Evolutionary conservation across 768 basidiomycete species (phyloP), one percentile per base, ranked within the genome.

Genomic region (Calvatia gigantea): DNA sequence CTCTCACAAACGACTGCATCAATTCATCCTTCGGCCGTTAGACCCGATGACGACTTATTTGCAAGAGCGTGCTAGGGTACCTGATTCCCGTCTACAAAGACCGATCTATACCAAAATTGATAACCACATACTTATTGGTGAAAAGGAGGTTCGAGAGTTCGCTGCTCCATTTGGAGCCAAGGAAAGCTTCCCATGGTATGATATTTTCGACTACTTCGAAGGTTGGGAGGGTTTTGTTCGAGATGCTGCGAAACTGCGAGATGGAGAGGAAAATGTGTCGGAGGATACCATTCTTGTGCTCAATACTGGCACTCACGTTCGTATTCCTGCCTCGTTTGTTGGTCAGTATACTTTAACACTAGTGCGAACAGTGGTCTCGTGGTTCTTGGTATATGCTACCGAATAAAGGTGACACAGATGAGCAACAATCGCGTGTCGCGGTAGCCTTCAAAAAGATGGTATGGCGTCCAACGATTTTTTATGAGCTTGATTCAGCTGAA

Each of bases 321-420:
- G 58, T 56, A 7, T 37, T 45, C 21, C 8, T 25, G 23, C 28
- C 23, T 28, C 39, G 5, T 17, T 21, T 19, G 15, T n/a, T 47
- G 1, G 9, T 32, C 14, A 15, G 4, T 19, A 33, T n/a, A 8
- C 19, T 17, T 4, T 3, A 31, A 25, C 19, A 41, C 42, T 19
- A n/a, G 45, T 31, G 6, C 23, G 19, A n/a, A n/a, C 42, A 60
- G 59, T 63, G 62, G 62, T 57, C 60, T 19, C 37, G 62, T 17
- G 54, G 58, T n/a, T 44, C 57, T 6, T 33, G 56, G n/a, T 55
- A 60, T 44, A 61, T 63, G 62, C 55, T 63, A 0, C 62, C 62
- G 14, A 45, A 57, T 6, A 31, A 23, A 6, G 55, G 47, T 12
- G 21, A 29, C 14, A 14, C 29, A 2, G 14, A 12, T 11, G 51